A percentile compares a stretch with the other conserved stretches of the same genome.
These are phyloP conservation scores for Gomphus sp. DNA, from an alignment of 1,284 basidiomycete genomes.

Conservation along the genomic window DNA sequence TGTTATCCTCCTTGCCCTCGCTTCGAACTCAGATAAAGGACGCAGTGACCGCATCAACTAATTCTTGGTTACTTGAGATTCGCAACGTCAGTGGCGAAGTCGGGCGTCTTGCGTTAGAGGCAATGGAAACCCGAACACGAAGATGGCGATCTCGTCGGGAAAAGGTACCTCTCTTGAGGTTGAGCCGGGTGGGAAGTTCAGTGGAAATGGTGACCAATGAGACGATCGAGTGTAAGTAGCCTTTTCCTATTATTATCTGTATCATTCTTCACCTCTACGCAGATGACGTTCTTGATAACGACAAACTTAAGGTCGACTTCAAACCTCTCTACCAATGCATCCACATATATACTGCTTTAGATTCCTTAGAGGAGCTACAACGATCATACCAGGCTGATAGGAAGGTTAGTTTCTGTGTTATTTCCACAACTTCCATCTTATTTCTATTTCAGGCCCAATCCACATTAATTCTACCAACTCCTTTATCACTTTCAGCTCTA, in stretches of 20 bases:
- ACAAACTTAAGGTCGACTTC: conserved; percentile 85
- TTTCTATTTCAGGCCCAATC: conserved; percentile 74
- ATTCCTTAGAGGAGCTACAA: conserved; percentile 83
- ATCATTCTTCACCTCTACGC: conserved; percentile 3
- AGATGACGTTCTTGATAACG: conserved; percentile 92
- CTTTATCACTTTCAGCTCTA: conserved; percentile 40
- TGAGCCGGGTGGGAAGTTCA: conserved; percentile 86
- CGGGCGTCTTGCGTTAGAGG: conserved; percentile 82
- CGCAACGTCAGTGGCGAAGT: conserved; percentile 84
- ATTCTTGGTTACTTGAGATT: conserved; percentile 96
- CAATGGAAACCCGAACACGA: conserved; percentile 79
- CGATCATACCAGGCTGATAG: conserved; percentile 93
- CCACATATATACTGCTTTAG: conserved; percentile 91
- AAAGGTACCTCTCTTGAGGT: conserved; percentile 62
- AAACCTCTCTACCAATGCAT: conserved; percentile 95
- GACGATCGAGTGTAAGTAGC: conserved; percentile 78
- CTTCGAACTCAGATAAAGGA: conserved; percentile 84
- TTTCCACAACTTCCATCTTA: not conserved
- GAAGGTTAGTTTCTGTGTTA: conserved; percentile 46
- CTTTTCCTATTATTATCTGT: not conserved
- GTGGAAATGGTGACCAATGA: conserved; percentile 93
- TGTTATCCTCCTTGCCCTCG: conserved; percentile 87
- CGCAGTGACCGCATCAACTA: conserved; percentile 90
- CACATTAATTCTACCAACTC: conserved; percentile 80
- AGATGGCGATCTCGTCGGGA: conserved; percentile 81